Percentiles rank a stretch among this genome's conserved stretches.
These are phyloP conservation scores for Diaporthe velutina DNA, from an alignment of 2,329 filamentous ascomycete genomes.

Conservation along the genomic window DNA sequence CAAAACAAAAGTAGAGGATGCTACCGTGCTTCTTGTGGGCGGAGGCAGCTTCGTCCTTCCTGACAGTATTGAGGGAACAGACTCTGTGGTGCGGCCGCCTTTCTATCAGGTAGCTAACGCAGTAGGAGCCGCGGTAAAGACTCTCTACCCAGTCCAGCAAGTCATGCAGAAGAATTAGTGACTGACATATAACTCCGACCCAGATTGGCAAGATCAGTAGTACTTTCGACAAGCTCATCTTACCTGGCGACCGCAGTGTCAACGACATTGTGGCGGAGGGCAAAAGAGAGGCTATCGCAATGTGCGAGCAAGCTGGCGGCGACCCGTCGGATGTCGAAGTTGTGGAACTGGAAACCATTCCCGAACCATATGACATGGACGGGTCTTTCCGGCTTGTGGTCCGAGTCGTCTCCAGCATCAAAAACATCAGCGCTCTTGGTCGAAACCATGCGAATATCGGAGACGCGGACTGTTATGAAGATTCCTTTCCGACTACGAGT, in stretches of 20 bases:
- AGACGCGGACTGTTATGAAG: not conserved
- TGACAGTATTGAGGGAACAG: not conserved
- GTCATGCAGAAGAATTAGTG: fast-evolving
- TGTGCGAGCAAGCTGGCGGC: constrained; percentile 7
- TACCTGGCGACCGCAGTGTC: not conserved
- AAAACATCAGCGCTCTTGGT: not conserved
- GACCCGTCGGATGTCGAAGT: constrained; percentile 5
- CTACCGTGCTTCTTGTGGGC: not conserved
- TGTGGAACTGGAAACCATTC: constrained; percentile 6
- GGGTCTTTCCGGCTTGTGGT: constrained; percentile 4
- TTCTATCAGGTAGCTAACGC: constrained; percentile 20
- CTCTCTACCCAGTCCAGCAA: fast-evolving
- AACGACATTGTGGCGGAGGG: not conserved
- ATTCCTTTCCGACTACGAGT: fast-evolving
- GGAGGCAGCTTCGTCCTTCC: constrained; percentile 9
- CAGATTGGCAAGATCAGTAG: constrained; percentile 21
- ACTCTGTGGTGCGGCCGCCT: not conserved
- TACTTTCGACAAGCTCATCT: not conserved
- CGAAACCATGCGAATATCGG: not conserved
- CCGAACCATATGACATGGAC: constrained; percentile 17
- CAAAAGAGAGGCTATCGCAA: not conserved
- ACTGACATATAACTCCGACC: not conserved
- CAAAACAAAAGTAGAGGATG: constrained; percentile 9
- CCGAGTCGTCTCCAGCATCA: constrained; percentile 8
- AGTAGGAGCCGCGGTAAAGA: not conserved